Evolutionary conservation across 1,139 yeast genomes (phyloP), one percentile per base, ranked within the genome.

Genomic region (Candida neerlandica): DNA sequence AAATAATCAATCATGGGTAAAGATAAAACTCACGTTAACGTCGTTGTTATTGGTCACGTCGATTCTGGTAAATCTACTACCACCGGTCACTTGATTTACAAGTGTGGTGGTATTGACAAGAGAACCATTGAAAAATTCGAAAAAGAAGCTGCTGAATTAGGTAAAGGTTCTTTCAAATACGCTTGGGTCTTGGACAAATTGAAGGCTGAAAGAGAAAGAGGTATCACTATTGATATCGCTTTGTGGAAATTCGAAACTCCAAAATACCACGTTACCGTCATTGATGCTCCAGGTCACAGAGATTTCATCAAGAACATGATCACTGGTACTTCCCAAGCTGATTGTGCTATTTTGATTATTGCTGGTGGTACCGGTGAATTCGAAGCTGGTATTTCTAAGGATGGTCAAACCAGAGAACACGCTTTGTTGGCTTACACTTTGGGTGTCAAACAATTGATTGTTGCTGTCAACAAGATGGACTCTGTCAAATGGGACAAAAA

Each of bases 11-110:
- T 40, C 51, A 67, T 67, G 92, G 94, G 96, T 85, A 89, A 89
- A 80, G 96, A 86, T 74, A 91, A 90, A 88, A 73, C 84, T 80
- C 98, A 92, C 89, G 88, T 92, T 81, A 92, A 92, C 96, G 94
- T 92, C 81, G 98, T 92, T 80, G 98, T 92, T 77, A 92, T 92
- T 78, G 98, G 98, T 80, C 98, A 91, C 95, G 97, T 90, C 96
- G 97, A 90, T 82, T 90, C 97, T 51, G 64, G 66, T 83, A 90
- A 90, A 82, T 90, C 96, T 63, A 90, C 97, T 75, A 89, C 96
- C 79, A 91, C 97, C 75, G 97, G 97, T 80, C 97, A 91, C 86
- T 89, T 92, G 82, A 92, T 92, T 76, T 92, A 78, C 96, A 92
- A 92, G 95, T 73, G 81, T 79, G 86, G 86, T 80, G 86, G 91